Percentiles rank a stretch among this genome's conserved stretches.
Conservation (phyloP, 768 basidiomycete genomes). For the Boletellus ananas region DNA sequence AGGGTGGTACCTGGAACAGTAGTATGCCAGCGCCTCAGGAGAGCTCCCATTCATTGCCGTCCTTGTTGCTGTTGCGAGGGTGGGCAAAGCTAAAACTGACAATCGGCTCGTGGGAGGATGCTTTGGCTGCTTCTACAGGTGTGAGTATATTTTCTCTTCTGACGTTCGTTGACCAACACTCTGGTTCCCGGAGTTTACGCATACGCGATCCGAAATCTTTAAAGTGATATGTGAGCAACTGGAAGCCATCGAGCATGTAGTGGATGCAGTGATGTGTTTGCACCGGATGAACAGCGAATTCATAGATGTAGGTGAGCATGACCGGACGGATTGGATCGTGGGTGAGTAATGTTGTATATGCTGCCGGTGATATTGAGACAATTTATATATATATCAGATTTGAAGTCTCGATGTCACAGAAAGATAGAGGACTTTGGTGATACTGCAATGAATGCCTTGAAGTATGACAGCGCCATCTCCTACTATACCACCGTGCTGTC, state of each 20-base stretch:
- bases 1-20: no score
- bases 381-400: no score
- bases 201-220: not conserved
- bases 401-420: not conserved
- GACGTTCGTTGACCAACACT: no score
- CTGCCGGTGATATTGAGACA: no score
- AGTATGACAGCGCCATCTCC: no score
- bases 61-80: no score
- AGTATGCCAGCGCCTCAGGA: no score
- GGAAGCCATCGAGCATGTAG: not conserved
- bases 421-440: not conserved
- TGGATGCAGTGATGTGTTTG: not conserved
- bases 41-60: no score
- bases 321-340: not conserved
- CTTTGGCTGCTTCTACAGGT: not conserved
- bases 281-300: not conserved
- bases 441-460: not conserved
- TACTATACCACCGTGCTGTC: no score
- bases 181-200: not conserved
- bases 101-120: constrained; percentile 1
- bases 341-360: no score
- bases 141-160: not conserved
- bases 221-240: not conserved
- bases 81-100: constrained; percentile 6
- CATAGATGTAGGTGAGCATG: no score